Percentiles rank a stretch among this genome's conserved stretches.
Conservation (phyloP, 805 yeast genomes). For the Candida hungchunana region DNA sequence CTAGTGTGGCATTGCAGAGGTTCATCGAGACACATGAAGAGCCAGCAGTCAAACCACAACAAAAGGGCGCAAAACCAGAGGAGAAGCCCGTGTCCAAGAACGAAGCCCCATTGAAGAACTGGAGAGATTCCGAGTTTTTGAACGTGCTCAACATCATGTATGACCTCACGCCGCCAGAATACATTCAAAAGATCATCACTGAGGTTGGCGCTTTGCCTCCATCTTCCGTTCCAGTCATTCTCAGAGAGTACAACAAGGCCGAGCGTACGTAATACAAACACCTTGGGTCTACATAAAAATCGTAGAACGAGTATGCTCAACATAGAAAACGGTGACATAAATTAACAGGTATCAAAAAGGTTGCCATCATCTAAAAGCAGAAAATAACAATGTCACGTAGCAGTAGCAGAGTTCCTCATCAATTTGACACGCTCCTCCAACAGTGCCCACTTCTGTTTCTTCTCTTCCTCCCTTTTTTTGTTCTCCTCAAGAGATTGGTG, state of each 20-base stretch:
- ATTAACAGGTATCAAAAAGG: too few species aligned
- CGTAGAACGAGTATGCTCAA: too few species aligned
- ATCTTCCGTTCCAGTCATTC: constrained; percentile 94
- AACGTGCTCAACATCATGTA: constrained; percentile 82
- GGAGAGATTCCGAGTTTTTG: constrained; percentile 60
- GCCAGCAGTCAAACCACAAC: constrained; percentile 18
- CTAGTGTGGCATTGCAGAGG: constrained; percentile 55
- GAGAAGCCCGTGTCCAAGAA: constrained; percentile 27
- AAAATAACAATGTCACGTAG: constrained; percentile 2
- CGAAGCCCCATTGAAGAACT: constrained; percentile 47
- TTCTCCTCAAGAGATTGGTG: constrained; percentile 76
- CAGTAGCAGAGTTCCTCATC: constrained; percentile 6
- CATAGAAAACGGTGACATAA: too few species aligned
- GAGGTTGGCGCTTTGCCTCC: constrained; percentile 97
- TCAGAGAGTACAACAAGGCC: constrained; percentile 74
- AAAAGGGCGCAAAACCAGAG: constrained; percentile 23
- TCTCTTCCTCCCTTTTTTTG: constrained; percentile 53
- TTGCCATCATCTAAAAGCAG: too few species aligned
- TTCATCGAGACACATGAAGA: constrained; percentile 42
- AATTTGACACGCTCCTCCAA: constrained; percentile 55
- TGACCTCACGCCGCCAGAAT: constrained; percentile 91
- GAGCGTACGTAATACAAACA: constrained; percentile 4
- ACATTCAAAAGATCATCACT: constrained; percentile 90
- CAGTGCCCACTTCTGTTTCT: constrained; percentile 67
- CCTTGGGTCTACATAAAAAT: too few species aligned